A percentile compares a stretch with the other conserved stretches of the same genome.
phyloP scores from a whole-genome alignment of 768 basidiomycete genomes.

The Rhodosporidiobolus odoratus region DNA sequence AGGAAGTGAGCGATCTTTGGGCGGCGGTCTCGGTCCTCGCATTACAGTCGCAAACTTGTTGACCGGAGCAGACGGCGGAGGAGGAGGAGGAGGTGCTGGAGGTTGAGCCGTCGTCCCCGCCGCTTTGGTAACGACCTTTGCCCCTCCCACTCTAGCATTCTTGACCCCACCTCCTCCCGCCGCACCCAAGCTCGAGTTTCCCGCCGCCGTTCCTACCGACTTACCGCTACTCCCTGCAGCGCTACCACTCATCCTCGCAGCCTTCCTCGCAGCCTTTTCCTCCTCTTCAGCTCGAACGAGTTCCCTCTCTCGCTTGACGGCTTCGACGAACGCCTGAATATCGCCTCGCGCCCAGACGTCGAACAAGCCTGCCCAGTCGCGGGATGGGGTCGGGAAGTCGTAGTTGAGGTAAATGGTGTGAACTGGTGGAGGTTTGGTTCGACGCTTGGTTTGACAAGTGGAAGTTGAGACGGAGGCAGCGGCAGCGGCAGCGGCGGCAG shows the following conservation, averaged over 20 bases:
- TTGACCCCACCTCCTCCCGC: not conserved
- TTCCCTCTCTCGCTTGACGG: slow-evolving; percentile 57
- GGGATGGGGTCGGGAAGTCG: slow-evolving; percentile 75
- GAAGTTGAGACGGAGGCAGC: not conserved
- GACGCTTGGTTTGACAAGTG: slow-evolving; percentile 1
- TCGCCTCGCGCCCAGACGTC: slow-evolving; percentile 87
- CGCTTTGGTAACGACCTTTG: not conserved
- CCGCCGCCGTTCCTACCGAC: not conserved
- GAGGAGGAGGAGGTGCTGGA: too few relatives aligned
- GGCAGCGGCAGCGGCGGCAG: not conserved
- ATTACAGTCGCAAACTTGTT: not conserved
- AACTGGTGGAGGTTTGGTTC: slow-evolving; percentile 46
- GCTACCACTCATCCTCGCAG: not conserved
- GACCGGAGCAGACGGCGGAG: not conserved
- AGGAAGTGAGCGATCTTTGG: too few relatives aligned
- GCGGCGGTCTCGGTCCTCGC: too few relatives aligned
- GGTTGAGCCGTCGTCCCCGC: not conserved
- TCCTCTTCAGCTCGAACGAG: slow-evolving; percentile 19
- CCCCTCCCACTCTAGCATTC: not conserved
- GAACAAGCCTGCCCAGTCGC: slow-evolving; percentile 85
- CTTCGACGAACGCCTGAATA: slow-evolving; percentile 67
- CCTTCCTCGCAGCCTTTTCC: not conserved
- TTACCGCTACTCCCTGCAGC: not conserved
- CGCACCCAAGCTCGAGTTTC: not conserved
- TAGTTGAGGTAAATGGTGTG: slow-evolving; percentile 76